Evolutionary conservation across 1,284 basidiomycete genomes (phyloP).

Genomic region (Naganishia liquefaciens): DNA sequence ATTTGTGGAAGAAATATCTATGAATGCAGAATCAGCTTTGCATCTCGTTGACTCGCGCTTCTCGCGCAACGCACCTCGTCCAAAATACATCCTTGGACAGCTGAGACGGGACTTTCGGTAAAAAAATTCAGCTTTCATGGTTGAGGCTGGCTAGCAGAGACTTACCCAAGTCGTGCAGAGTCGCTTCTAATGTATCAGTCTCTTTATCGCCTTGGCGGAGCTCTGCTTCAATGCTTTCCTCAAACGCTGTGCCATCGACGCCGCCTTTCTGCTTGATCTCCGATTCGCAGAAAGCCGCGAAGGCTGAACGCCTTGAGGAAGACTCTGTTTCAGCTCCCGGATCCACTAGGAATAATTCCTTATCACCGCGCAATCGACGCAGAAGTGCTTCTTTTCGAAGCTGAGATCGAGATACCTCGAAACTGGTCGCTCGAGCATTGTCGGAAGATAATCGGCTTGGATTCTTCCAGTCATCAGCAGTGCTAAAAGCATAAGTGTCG

Average conservation of each 20-base stretch:
- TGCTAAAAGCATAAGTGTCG: slow-evolving; percentile 70
- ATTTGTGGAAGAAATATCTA: slow-evolving; percentile 79
- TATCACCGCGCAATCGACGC: slow-evolving; percentile 70
- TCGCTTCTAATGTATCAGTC: slow-evolving; percentile 63
- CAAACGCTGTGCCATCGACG: slow-evolving; percentile 62
- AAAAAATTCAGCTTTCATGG: slow-evolving; percentile 11
- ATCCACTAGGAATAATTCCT: slow-evolving; percentile 72
- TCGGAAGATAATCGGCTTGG: slow-evolving; percentile 18
- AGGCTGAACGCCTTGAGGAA: slow-evolving; percentile 60
- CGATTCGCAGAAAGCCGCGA: slow-evolving; percentile 62
- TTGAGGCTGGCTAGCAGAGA: slow-evolving; percentile 27
- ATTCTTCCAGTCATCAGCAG: slow-evolving; percentile 28
- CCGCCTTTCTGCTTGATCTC: slow-evolving; percentile 63
- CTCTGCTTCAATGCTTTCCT: slow-evolving; percentile 58
- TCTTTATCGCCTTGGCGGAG: slow-evolving; percentile 58
- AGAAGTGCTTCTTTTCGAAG: slow-evolving; percentile 72
- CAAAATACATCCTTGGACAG: slow-evolving; percentile 76
- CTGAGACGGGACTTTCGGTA: slow-evolving; percentile 65
- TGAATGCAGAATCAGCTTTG: background rate
- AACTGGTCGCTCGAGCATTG: slow-evolving; percentile 37
- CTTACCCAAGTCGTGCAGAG: slow-evolving; percentile 65
- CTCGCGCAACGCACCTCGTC: slow-evolving; percentile 59
- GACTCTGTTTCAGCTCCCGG: slow-evolving; percentile 59
- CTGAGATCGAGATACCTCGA: slow-evolving; percentile 49
- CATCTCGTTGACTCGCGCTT: background rate